phyloP scores from a whole-genome alignment of 2,329 filamentous ascomycete genomes.

The Helotiales sp. region DNA sequence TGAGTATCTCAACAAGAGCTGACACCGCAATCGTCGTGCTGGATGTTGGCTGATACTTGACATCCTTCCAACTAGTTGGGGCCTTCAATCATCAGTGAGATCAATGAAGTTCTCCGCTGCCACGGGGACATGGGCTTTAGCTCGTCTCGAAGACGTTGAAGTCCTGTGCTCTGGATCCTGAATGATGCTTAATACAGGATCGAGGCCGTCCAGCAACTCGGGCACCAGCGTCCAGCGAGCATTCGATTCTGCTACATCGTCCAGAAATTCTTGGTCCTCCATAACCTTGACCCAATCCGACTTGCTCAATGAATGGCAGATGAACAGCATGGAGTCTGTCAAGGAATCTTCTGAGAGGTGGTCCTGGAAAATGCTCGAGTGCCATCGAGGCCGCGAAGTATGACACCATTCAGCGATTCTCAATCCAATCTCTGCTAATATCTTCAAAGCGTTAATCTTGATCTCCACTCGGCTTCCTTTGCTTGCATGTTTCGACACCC shows the following conservation, averaged over 20 bases:
- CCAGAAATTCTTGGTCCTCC: conserved; percentile 1
- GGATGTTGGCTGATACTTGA: too few species aligned
- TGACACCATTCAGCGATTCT: conserved; percentile 8
- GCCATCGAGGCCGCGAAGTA: conserved; percentile 1
- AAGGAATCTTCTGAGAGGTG: conserved; percentile 14
- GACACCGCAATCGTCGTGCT: too few species aligned
- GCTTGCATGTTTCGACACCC: conserved; percentile 3
- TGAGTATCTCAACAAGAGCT: too few species aligned
- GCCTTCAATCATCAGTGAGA: conserved; percentile 5
- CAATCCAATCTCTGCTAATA: conserved; percentile 11
- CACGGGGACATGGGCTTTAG: neutral
- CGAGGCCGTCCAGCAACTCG: conserved; percentile 11
- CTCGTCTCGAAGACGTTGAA: neutral
- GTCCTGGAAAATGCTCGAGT: conserved; percentile 6
- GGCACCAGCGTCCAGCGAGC: conserved; percentile 2
- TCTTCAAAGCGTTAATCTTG: conserved; percentile 13
- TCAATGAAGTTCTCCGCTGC: conserved; percentile 3
- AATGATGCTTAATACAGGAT: conserved; percentile 7
- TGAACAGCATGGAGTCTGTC: conserved; percentile 12
- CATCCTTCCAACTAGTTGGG: neutral
- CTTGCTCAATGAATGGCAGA: conserved; percentile 9
- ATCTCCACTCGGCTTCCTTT: conserved; percentile 6
- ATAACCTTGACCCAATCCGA: conserved; percentile 1
- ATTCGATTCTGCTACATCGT: conserved; percentile 3
- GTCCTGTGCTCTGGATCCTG: neutral